phyloP scores from a whole-genome alignment of 768 basidiomycete genomes.

The Rhodocollybia butyracea region DNA sequence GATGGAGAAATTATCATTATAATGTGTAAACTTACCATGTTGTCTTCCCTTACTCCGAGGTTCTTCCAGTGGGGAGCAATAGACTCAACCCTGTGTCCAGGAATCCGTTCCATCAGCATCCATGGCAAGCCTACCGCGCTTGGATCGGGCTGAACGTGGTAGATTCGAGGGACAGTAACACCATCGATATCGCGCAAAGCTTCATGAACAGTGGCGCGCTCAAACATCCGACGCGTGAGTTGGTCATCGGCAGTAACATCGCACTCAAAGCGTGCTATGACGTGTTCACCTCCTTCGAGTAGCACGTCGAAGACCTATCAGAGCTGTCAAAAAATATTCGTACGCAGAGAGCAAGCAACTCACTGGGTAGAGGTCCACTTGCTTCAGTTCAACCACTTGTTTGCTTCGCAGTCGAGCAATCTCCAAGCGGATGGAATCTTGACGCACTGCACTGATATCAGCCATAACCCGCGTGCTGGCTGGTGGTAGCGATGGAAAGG shows the following conservation, averaged over 20 bases:
- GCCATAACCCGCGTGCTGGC: no score
- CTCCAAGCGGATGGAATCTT: neutral
- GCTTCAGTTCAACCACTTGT: neutral
- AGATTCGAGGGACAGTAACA: neutral
- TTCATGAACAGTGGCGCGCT: neutral
- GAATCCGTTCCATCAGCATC: neutral
- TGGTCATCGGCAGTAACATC: neutral
- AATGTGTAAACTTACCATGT: neutral
- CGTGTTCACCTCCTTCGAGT: neutral
- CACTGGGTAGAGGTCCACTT: neutral
- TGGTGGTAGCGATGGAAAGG: no score
- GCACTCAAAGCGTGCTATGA: neutral
- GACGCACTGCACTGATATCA: constrained; percentile 1
- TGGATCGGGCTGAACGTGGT: neutral
- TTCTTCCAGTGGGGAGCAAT: neutral
- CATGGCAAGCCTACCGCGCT: neutral
- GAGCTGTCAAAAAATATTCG: neutral
- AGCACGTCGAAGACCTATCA: neutral
- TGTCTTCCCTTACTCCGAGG: neutral
- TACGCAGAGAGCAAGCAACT: no score
- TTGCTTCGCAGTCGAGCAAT: neutral
- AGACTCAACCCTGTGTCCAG: neutral
- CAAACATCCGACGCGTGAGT: neutral
- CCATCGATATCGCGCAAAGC: neutral
- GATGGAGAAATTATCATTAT: neutral